Evolutionary conservation across 345 rosid species (phyloP).

Genomic region (Turritis glabra): DNA sequence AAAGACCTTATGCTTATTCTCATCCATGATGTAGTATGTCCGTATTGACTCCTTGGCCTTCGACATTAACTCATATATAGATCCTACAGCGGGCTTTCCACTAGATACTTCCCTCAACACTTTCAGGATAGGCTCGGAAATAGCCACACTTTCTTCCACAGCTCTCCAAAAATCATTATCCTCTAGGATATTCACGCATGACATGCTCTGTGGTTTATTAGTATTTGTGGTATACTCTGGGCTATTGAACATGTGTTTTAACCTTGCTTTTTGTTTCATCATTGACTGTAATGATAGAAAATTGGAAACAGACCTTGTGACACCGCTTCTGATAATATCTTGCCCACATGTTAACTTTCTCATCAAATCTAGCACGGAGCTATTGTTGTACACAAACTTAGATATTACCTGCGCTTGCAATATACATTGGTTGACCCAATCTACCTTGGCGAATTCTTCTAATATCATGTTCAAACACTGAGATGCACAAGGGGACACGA

Average conservation of each 20-base stretch:
- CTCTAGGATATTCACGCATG: conserved; percentile 57
- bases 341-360: conserved; percentile 70
- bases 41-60: conserved; percentile 80
- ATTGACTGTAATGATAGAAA: conserved; percentile 73
- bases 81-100: conserved; percentile 77
- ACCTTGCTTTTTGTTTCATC: conserved; percentile 66
- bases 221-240: conserved; percentile 61
- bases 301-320: conserved; percentile 69
- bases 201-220: conserved; percentile 62
- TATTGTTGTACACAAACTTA: conserved; percentile 69
- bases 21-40: conserved; percentile 90
- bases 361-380: conserved; percentile 70
- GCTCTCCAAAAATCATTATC: conserved; percentile 86
- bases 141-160: conserved; percentile 80
- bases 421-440: conserved; percentile 85
- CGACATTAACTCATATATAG: conserved; percentile 81
- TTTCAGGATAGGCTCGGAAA: conserved; percentile 81
- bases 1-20: conserved; percentile 75
- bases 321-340: conserved; percentile 72
- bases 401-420: conserved; percentile 69
- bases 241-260: conserved; percentile 77
- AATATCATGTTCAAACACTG: conserved; percentile 73
- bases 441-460: conserved; percentile 86
- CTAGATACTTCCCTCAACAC: conserved; percentile 84
- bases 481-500: conserved; percentile 88